phyloP scores from a whole-genome alignment of 2,329 filamentous ascomycete species.

The Purpureocillium lavendulum region DNA sequence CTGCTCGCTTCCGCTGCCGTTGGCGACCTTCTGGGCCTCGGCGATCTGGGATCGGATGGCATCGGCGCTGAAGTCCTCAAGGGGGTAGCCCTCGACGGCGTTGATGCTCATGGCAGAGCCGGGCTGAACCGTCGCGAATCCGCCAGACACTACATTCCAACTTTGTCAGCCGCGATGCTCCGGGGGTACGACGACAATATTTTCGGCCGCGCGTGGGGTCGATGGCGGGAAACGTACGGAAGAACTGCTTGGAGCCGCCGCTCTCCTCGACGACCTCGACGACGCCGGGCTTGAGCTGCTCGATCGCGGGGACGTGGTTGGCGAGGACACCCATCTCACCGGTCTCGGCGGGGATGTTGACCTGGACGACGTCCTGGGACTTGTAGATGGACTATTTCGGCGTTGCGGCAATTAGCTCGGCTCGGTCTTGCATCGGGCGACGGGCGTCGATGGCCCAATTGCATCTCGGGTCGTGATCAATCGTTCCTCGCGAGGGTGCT shows the following conservation, averaged over 20 bases:
- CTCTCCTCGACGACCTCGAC: conserved; percentile 93
- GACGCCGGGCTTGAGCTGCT: conserved; percentile 95
- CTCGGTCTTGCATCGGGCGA: conserved; percentile 12
- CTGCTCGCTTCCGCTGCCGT: conserved; percentile 85
- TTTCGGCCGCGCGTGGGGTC: neutral
- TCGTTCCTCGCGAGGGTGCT: conserved; percentile 8
- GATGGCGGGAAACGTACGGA: conserved; percentile 59
- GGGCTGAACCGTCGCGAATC: conserved; percentile 95
- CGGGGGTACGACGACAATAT: neutral
- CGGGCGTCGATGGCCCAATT: conserved; percentile 16
- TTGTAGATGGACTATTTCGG: conserved; percentile 56
- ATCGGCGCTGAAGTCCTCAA: conserved; percentile 94
- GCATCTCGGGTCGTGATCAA: conserved; percentile 14
- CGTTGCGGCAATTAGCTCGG: conserved; percentile 42
- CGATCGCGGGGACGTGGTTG: conserved; percentile 97
- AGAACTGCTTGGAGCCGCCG: conserved; percentile 89
- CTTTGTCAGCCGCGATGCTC: conserved; percentile 4
- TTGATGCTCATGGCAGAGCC: conserved; percentile 96
- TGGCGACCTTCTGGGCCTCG: conserved; percentile 92
- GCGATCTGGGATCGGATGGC: conserved; percentile 82
- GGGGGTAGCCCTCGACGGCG: conserved; percentile 86
- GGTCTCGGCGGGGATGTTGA: conserved; percentile 96
- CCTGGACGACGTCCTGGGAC: conserved; percentile 72
- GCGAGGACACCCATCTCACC: conserved; percentile 99
- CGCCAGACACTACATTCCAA: conserved; percentile 67